Percentiles rank a stretch among this genome's conserved stretches.
These are phyloP conservation scores for Asterionellopsis glacialis DNA, from an alignment of 108 stramenopile species.

Conservation along the genomic window DNA sequence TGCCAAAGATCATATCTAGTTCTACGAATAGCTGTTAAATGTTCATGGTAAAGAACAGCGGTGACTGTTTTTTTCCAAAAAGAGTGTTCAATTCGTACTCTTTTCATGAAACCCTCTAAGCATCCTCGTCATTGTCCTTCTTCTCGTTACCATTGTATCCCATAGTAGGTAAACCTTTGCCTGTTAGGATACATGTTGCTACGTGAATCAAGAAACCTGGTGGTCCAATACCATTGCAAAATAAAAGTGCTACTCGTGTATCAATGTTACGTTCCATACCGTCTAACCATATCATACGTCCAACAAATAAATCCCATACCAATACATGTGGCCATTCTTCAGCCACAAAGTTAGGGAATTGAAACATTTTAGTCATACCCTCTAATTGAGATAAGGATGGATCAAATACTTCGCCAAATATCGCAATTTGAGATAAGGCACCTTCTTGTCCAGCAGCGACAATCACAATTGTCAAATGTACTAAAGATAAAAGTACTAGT, in stretches of 20 bases:
- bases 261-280: conserved; percentile 66
- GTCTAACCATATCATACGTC: conserved; percentile 81
- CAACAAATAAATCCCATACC: conserved; percentile 89
- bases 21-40: no score
- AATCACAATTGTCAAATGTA: conserved; percentile 75
- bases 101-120: no score
- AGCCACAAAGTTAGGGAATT: conserved; percentile 82
- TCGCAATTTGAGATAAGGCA: conserved; percentile 67
- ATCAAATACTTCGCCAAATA: conserved; percentile 85
- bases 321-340: conserved; percentile 89
- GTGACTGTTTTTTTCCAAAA: no score
- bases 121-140: no score
- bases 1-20: no score
- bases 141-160: no score
- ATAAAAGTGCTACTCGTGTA: conserved; percentile 68
- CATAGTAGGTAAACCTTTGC: conserved; percentile 39
- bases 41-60: no score
- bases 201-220: conserved; percentile 80
- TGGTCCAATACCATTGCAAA: conserved; percentile 85
- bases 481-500: conserved; percentile 49
- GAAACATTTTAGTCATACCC: conserved; percentile 67
- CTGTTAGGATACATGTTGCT: conserved; percentile 56
- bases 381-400: conserved; percentile 67
- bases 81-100: no score
- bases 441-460: conserved; percentile 46